phyloP scores from a whole-genome alignment of 83 land plant genomes.

The Thuja plicata region DNA sequence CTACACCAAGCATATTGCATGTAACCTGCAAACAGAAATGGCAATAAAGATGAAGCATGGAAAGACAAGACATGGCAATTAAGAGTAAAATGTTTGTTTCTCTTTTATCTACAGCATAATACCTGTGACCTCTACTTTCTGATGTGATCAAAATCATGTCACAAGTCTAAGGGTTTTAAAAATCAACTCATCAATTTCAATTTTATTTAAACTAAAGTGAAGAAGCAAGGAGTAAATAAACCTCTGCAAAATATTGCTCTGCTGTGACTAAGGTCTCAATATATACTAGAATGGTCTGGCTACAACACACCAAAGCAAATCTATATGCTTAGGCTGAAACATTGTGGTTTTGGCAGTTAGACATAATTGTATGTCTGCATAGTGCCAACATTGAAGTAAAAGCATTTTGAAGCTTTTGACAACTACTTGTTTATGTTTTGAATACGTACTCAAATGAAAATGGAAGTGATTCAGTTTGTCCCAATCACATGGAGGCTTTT shows the following conservation, averaged over 20 bases:
- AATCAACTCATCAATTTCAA: no score
- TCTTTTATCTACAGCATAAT: neutral
- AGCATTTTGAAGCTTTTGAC: neutral
- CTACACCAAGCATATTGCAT: slow-evolving; percentile 81
- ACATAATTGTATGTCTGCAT: neutral
- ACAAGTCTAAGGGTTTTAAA: no score
- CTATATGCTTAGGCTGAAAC: neutral
- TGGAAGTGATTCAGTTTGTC: neutral
- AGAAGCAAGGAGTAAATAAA: neutral
- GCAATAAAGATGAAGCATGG: neutral
- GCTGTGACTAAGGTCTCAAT: neutral
- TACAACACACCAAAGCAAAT: neutral
- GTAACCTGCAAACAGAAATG: slow-evolving; percentile 58
- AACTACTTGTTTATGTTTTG: neutral
- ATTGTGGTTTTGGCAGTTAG: neutral
- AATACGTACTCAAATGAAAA: neutral
- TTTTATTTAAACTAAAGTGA: neutral
- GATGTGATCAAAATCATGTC: neutral
- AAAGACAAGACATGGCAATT: no score
- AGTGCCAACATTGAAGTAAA: neutral
- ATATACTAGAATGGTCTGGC: neutral
- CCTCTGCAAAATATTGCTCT: neutral
- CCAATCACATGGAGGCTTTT: neutral
- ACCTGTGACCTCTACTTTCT: neutral
- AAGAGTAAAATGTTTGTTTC: neutral